phyloP scores from a whole-genome alignment of 805 yeast genomes.

The Myxozyma melibiosi region DNA sequence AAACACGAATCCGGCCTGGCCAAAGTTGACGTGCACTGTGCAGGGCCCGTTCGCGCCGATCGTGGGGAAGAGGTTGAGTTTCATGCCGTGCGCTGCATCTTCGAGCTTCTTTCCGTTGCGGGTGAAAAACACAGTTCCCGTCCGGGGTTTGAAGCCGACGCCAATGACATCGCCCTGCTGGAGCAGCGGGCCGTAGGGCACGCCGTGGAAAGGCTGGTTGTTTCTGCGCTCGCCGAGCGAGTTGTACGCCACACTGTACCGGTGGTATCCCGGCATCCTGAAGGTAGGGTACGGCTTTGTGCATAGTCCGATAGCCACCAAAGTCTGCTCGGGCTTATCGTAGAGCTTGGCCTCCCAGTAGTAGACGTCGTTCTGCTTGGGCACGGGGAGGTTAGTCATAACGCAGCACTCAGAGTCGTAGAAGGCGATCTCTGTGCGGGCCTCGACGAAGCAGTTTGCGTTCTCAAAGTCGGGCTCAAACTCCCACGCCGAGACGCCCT shows the following conservation, averaged over 20 bases:
- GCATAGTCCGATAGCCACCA: constrained; percentile 74
- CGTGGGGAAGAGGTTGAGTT: constrained; percentile 77
- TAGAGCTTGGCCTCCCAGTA: constrained; percentile 87
- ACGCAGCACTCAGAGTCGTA: constrained; percentile 64
- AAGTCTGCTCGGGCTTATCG: constrained; percentile 56
- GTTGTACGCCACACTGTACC: constrained; percentile 83
- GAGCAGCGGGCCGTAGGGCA: constrained; percentile 58
- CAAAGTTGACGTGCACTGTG: constrained; percentile 82
- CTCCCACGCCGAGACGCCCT: constrained; percentile 89
- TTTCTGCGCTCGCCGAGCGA: constrained; percentile 78
- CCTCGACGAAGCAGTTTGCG: constrained; percentile 63
- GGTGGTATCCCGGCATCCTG: constrained; percentile 88
- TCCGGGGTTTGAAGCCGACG: constrained; percentile 78
- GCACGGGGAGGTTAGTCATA: constrained; percentile 83
- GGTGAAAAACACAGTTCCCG: constrained; percentile 90
- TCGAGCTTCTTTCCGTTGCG: constrained; percentile 92
- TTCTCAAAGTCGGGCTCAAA: constrained; percentile 56
- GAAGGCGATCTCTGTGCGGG: constrained; percentile 57
- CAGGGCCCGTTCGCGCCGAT: constrained; percentile 84
- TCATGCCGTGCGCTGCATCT: constrained; percentile 72
- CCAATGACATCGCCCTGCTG: constrained; percentile 91
- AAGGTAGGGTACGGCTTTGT: constrained; percentile 92
- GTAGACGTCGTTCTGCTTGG: constrained; percentile 78
- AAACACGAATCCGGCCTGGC: constrained; percentile 85
- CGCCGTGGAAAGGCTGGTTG: constrained; percentile 71